A percentile compares a stretch with the other conserved stretches of the same genome.
phyloP scores from a whole-genome alignment of 2,329 filamentous ascomycete genomes.

The Penicillium sclerotiorum region DNA sequence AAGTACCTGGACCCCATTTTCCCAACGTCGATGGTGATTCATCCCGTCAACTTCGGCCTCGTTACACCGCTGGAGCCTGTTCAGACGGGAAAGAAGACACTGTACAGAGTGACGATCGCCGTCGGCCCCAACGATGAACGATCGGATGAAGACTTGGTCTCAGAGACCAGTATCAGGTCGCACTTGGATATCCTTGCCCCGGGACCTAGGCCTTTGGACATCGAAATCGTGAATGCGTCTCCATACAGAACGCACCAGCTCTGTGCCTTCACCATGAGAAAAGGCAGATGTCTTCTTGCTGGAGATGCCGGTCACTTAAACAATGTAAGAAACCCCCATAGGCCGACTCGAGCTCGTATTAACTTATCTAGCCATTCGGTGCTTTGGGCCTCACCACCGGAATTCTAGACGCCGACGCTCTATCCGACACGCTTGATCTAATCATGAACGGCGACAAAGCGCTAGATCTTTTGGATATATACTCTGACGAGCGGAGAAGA shows the following conservation, averaged over 20 bases:
- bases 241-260: too few species aligned
- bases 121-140: too few species aligned
- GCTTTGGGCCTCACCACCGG: neutral
- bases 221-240: too few species aligned
- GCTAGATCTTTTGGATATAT: neutral
- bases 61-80: conserved; percentile 1
- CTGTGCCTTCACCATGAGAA: too few species aligned
- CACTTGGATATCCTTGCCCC: too few species aligned
- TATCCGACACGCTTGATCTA: neutral
- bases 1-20: neutral
- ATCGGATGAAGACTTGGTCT: too few species aligned
- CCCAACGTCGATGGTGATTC: neutral
- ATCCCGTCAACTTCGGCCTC: neutral
- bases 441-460: neutral
- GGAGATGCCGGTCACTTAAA: neutral
- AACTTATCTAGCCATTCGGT: neutral
- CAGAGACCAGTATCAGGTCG: too few species aligned
- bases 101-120: too few species aligned
- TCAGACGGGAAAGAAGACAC: too few species aligned
- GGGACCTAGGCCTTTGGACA: too few species aligned
- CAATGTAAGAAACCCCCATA: neutral
- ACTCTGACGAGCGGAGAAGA: neutral
- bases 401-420: neutral
- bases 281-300: too few species aligned
- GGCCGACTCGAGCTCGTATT: too few species aligned